phyloP scores from a whole-genome alignment of 2,329 filamentous ascomycete genomes.

The Bipolaris sorokiniana region DNA sequence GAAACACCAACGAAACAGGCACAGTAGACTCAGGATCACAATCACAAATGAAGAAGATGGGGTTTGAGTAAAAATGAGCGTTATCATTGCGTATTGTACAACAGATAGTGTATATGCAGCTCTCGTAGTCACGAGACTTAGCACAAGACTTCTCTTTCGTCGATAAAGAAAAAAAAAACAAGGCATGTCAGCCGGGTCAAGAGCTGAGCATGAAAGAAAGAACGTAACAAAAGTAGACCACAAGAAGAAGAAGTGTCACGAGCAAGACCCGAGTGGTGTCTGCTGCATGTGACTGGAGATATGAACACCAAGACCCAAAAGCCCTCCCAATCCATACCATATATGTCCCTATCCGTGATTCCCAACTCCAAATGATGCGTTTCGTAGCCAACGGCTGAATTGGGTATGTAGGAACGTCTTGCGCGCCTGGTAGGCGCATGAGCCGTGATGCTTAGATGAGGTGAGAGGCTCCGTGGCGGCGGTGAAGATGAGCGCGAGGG shows the following conservation, averaged over 20 bases:
- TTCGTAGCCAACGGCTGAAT: constrained; percentile 15
- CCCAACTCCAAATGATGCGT: constrained; percentile 35
- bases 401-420: constrained; percentile 11
- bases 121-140: constrained; percentile 17
- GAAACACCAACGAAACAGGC: background rate
- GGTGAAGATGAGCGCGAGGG: constrained; percentile 39
- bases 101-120: constrained; percentile 15
- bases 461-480: constrained; percentile 35
- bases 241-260: constrained; percentile 12
- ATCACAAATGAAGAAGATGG: background rate
- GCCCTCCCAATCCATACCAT: constrained; percentile 10
- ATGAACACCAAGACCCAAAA: constrained; percentile 27
- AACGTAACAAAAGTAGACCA: constrained; percentile 15
- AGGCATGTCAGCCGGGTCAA: constrained; percentile 21
- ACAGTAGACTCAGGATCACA: background rate
- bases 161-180: constrained; percentile 21
- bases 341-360: constrained; percentile 17
- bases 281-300: constrained; percentile 9
- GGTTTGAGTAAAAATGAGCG: constrained; percentile 14
- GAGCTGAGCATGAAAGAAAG: constrained; percentile 25
- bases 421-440: constrained; percentile 3
- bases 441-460: constrained; percentile 23
- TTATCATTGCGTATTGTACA: constrained; percentile 24
- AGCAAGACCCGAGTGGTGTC: constrained; percentile 20
- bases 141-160: constrained; percentile 17